Conservation (phyloP, 805 yeast genomes). For the Starmerella floricola region DNA sequence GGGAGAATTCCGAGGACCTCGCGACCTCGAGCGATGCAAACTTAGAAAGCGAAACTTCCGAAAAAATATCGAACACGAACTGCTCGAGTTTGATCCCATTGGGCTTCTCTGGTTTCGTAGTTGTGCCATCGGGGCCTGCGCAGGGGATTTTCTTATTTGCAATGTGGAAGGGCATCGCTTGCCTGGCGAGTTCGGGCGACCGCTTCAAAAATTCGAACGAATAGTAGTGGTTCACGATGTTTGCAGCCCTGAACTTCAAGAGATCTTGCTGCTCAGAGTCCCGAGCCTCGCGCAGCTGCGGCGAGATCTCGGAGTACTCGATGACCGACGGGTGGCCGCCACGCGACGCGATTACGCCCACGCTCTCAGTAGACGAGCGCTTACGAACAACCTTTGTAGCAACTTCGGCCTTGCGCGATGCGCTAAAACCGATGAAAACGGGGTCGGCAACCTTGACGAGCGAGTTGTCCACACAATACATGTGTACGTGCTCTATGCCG, state of each 20-base stretch:
- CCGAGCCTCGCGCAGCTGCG: conserved; percentile 53
- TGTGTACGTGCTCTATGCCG: conserved; percentile 80
- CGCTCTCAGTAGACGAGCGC: conserved; percentile 73
- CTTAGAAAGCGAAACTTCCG: conserved; percentile 50
- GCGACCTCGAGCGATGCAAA: conserved; percentile 91
- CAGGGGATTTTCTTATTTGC: conserved; percentile 80
- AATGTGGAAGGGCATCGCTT: conserved; percentile 74
- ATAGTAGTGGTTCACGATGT: conserved; percentile 93
- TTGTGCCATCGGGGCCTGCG: conserved; percentile 39
- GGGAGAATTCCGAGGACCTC: conserved; percentile 77
- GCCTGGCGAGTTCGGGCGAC: conserved; percentile 46
- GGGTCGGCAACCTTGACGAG: conserved; percentile 92
- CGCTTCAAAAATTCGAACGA: conserved; percentile 57
- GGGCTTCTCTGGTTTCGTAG: conserved; percentile 53
- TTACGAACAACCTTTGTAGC: conserved; percentile 94
- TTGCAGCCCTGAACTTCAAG: conserved; percentile 79
- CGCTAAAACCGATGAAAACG: conserved; percentile 72
- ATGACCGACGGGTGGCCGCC: conserved; percentile 70
- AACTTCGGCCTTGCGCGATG: conserved; percentile 49
- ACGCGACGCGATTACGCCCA: conserved; percentile 69
- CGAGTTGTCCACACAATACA: conserved; percentile 94
- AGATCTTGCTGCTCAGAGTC: conserved; percentile 43
- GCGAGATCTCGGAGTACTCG: conserved; percentile 83
- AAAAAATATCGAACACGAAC: conserved; percentile 92
- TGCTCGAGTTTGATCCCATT: conserved; percentile 94